A percentile compares a stretch with the other conserved stretches of the same genome.
Evolutionary conservation across 2,329 filamentous ascomycete species (phyloP).

Genomic region (Fusarium falciforme): DNA sequence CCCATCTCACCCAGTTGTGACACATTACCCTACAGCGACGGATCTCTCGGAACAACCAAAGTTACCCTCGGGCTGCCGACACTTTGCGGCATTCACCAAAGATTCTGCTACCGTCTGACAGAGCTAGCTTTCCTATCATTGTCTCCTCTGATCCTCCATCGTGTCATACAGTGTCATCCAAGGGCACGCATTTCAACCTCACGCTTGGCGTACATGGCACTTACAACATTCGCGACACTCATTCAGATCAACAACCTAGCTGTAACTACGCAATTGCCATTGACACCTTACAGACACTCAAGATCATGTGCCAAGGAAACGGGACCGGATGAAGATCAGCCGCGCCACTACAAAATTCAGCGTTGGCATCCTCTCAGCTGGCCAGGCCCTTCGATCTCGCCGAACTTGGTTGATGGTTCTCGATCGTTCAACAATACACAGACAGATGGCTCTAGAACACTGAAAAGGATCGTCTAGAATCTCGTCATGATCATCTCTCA

Average conservation of each 20-base stretch:
- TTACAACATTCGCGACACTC: neutral
- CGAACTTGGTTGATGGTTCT: neutral
- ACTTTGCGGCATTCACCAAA: neutral
- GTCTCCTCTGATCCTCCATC: neutral
- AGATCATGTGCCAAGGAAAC: neutral
- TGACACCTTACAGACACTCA: neutral
- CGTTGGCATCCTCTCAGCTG: neutral
- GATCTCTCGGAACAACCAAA: neutral
- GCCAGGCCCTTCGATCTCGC: neutral
- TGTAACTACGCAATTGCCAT: neutral
- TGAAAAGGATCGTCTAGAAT: neutral
- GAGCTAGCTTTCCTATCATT: neutral
- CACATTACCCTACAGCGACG: neutral
- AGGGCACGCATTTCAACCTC: neutral
- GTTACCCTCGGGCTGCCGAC: neutral
- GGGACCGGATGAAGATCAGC: neutral
- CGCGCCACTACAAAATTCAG: neutral
- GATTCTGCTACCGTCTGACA: neutral
- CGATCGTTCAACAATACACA: neutral
- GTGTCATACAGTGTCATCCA: neutral
- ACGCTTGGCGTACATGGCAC: neutral
- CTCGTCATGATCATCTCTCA: neutral
- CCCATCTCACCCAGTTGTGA: neutral
- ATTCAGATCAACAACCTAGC: neutral
- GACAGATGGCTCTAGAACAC: neutral